A percentile compares a stretch with the other conserved stretches of the same genome.
phyloP scores from a whole-genome alignment of 1,139 yeast genomes.

The Suhomyces ambrosiae region DNA sequence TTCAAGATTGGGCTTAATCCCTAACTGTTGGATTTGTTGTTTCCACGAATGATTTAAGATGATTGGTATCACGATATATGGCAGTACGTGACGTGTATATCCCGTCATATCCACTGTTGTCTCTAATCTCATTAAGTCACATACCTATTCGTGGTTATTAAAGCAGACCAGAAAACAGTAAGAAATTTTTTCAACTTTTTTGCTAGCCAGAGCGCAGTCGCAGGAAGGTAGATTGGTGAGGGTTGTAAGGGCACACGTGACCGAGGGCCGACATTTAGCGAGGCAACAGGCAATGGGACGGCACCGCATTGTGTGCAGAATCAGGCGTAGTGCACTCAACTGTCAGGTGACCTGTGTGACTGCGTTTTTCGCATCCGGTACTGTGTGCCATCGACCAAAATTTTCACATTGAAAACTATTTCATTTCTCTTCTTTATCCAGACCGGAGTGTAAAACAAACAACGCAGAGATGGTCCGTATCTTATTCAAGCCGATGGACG shows the following conservation, averaged over 20 bases:
- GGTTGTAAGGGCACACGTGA: conserved; percentile 11
- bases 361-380: conserved; percentile 8
- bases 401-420: conserved; percentile 12
- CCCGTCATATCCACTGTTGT: neutral
- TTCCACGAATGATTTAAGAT: too few relatives aligned
- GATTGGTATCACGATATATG: too few relatives aligned
- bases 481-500: conserved; percentile 2
- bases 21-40: too few relatives aligned
- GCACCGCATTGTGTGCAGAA: conserved; percentile 3
- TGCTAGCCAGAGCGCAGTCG: conserved; percentile 12
- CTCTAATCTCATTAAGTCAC: conserved; percentile 4
- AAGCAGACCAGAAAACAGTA: conserved; percentile 16
- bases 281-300: neutral
- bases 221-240: conserved; percentile 8
- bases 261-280: neutral
- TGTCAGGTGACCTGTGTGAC: conserved; percentile 14
- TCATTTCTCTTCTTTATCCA: conserved; percentile 25
- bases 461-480: conserved; percentile 98
- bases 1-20: too few relatives aligned
- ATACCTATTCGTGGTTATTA: conserved; percentile 19
- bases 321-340: neutral
- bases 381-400: conserved; percentile 1
- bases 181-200: conserved; percentile 16
- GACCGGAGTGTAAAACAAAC: conserved; percentile 87
- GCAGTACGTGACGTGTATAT: conserved; percentile 1